Evolutionary conservation across 305 asterid species (phyloP), one percentile per base, ranked within the genome.

Genomic region (Vinca major): DNA sequence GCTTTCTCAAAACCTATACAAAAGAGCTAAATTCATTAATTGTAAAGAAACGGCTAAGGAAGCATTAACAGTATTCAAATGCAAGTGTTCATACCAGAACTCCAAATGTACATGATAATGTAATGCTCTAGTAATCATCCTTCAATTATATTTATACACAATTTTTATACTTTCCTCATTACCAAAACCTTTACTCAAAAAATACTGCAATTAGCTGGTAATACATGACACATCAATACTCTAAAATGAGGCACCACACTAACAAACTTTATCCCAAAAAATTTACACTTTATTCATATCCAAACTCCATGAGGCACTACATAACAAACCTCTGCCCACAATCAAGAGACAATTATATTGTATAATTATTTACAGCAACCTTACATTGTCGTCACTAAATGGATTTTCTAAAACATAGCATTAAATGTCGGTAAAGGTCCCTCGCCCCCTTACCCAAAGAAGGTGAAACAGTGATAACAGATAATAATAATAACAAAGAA

Each of bases 1-100:
- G 96, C 88, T 92, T 92, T 71, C 98, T 88, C 88, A 92, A 77
- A 67, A 92, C 97, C 98, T 92, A 65, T 55, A 70, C 69, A 62
- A 58, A 50, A 71, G 62, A 33, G 36, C 60, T 17, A 41, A 73
- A 65, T 3, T 43, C 12, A 14, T 60, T 16, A 60, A 47, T 21
- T 36, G 20, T 36, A 58, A 36, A 6, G 20, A 2, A 61, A 37
- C 11, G 7, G 47, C 12, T 6, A 50, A 47, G 63, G 12, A 49
- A 12, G 16, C 52, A 57, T 10, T 51, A 33, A 20, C 53, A 36
- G 16, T 43, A 6, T 19, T 41, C 65, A 61, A 61, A 37, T 61
- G 21, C 64, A 36, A 58, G 36, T 58, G 21, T n/a, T 3, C 13
- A 13, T 13, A 0, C 20, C 2, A 17, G 5, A 40, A 53, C 17